Evolutionary conservation across 441 rosid species (phyloP).

Genomic region (Syzygium malaccense): DNA sequence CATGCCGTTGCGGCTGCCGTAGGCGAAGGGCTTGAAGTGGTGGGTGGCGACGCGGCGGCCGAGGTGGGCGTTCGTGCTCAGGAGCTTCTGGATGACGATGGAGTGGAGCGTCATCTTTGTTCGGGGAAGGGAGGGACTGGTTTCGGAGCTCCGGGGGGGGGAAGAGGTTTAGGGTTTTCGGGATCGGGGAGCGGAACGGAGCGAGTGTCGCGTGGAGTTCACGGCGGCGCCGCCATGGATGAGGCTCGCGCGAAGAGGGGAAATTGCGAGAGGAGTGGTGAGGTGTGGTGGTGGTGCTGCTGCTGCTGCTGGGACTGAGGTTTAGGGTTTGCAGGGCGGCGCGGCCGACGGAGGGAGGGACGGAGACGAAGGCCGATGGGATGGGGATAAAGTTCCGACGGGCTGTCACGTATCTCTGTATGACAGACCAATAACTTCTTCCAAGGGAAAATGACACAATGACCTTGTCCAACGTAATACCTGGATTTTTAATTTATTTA

Average conservation of each 20-base stretch:
- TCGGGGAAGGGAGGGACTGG: background rate
- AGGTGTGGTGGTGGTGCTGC: too few species aligned
- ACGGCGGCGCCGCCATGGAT: background rate
- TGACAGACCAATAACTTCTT: background rate
- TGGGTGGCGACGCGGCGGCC: conserved; percentile 70
- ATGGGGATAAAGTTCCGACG: background rate
- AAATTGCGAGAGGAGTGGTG: background rate
- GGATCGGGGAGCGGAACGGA: background rate
- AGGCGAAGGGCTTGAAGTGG: conserved; percentile 77
- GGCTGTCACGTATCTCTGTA: background rate
- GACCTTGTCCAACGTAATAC: background rate
- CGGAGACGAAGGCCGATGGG: background rate
- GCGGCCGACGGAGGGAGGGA: background rate
- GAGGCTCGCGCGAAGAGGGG: background rate
- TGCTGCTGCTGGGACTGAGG: background rate
- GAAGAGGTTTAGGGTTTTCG: background rate
- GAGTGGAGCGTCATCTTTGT: conserved; percentile 79
- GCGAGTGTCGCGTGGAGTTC: background rate
- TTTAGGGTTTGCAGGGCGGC: background rate
- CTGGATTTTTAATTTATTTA: background rate
- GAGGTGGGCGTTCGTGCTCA: conserved; percentile 74
- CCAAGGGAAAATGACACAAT: background rate
- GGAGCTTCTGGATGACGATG: conserved; percentile 77
- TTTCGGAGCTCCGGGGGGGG: background rate
- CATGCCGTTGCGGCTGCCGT: conserved; percentile 62